Percentiles rank a stretch among this genome's conserved stretches.
These are phyloP conservation scores for Zelonia costaricensis DNA, from an alignment of 208 protist species.

Conservation along the genomic window DNA sequence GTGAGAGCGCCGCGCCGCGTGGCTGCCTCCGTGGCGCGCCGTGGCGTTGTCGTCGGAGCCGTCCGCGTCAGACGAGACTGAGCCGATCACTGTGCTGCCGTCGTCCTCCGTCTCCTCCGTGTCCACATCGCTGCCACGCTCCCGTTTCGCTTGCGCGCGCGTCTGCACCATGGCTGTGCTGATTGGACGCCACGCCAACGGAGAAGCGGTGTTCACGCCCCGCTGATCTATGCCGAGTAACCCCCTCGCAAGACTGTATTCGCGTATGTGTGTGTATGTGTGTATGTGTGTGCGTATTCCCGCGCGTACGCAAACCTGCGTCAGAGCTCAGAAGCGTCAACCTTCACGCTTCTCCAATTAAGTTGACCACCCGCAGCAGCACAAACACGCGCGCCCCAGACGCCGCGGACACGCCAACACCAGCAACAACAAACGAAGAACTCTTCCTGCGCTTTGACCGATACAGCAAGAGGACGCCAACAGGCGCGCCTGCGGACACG, in stretches of 20 bases:
- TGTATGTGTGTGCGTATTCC: not conserved
- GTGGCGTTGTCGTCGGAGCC: not conserved
- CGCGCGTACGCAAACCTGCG: not conserved
- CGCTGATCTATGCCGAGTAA: not conserved
- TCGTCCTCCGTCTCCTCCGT: too few species aligned
- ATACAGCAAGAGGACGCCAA: too few species aligned
- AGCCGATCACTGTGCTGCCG: not conserved
- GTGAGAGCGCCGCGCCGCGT: not conserved
- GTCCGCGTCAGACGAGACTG: slow-evolving; percentile 14
- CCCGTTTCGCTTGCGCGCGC: slow-evolving; percentile 15
- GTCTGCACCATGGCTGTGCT: slow-evolving; percentile 36
- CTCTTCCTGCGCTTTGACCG: too few species aligned
- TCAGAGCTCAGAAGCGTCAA: not conserved
- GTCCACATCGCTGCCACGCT: slow-evolving; percentile 7
- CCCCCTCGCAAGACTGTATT: not conserved
- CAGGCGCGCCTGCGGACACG: too few species aligned
- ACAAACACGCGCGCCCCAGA: not conserved
- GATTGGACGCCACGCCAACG: too few species aligned
- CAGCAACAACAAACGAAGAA: too few species aligned
- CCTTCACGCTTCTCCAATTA: not conserved
- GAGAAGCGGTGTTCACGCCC: too few species aligned
- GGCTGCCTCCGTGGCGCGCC: not conserved
- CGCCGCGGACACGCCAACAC: too few species aligned
- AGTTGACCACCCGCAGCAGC: slow-evolving; percentile 2
- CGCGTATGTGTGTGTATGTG: not conserved